These are phyloP conservation scores for Amphibolis antarctica DNA, from an alignment of 106 monocot species.

Conservation along the genomic window DNA sequence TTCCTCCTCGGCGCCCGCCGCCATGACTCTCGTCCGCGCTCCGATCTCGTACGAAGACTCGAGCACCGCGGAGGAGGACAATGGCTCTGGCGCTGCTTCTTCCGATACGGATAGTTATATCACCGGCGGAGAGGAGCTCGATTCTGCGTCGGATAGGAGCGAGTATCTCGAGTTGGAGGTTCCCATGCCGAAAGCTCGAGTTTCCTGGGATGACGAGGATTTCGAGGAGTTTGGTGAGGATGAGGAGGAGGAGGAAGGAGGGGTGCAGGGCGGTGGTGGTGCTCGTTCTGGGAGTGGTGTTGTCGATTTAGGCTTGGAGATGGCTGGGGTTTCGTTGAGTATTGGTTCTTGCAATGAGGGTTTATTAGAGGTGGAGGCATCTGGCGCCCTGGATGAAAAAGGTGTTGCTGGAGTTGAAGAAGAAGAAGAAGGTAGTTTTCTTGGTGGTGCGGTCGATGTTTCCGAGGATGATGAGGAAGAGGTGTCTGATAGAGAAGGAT, in stretches of 20 bases:
- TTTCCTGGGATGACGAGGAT: constrained; percentile 12
- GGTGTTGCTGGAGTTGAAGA: background rate
- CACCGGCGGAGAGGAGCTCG: constrained; percentile 1
- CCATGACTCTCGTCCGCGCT: background rate
- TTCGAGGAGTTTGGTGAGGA: background rate
- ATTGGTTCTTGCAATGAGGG: background rate
- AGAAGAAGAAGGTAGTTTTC: background rate
- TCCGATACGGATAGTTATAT: constrained; percentile 4
- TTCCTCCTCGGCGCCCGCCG: background rate
- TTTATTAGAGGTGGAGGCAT: background rate
- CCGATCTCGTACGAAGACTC: constrained; percentile 3
- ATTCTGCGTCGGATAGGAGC: background rate
- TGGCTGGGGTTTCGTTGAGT: background rate
- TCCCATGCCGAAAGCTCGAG: constrained; percentile 13
- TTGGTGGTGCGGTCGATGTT: background rate
- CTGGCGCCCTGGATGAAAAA: background rate
- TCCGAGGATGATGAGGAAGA: constrained; percentile 4
- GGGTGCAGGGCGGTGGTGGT: background rate
- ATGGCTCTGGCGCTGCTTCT: background rate
- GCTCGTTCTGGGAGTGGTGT: background rate
- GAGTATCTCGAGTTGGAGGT: background rate
- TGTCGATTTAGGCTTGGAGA: background rate
- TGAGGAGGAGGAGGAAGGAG: background rate
- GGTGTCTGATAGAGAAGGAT: too few species aligned
- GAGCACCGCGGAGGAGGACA: background rate